Conservation (phyloP, 2,329 filamentous ascomycete species). For the Exophiala alcalophila region DNA sequence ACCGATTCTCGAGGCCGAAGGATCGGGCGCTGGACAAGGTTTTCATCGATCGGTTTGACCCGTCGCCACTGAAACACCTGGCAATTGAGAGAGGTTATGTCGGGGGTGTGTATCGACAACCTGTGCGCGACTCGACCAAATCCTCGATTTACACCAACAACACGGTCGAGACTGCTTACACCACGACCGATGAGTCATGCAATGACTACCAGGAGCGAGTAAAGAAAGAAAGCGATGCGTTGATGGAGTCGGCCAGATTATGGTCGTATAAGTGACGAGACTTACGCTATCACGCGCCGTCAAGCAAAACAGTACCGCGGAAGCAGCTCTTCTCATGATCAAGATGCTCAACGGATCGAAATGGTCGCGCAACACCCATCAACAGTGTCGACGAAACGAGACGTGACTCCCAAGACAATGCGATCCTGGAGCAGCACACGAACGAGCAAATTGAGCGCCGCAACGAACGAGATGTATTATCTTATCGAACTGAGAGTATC, state of each 20-base stretch:
- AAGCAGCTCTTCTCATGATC: too few relatives aligned
- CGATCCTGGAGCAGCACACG: too few relatives aligned
- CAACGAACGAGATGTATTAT: too few relatives aligned
- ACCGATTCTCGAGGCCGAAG: constrained; percentile 55
- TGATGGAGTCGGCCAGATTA: constrained; percentile 17
- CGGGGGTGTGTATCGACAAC: constrained; percentile 29
- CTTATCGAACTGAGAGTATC: too few relatives aligned
- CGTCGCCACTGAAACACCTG: constrained; percentile 26
- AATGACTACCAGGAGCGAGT: constrained; percentile 27
- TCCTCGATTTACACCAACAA: constrained; percentile 30
- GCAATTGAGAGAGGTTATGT: constrained; percentile 30
- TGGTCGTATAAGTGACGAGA: constrained; percentile 19
- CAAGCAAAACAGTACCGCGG: not conserved
- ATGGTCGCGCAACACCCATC: too few relatives aligned
- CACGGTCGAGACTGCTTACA: constrained; percentile 25
- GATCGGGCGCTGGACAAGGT: constrained; percentile 39
- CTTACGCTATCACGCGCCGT: not conserved
- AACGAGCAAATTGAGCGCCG: too few relatives aligned
- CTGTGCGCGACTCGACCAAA: constrained; percentile 19
- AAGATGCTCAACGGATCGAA: too few relatives aligned
- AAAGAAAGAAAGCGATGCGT: constrained; percentile 20
- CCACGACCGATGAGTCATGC: constrained; percentile 10
- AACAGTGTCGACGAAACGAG: too few relatives aligned
- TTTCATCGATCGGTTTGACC: constrained; percentile 30
- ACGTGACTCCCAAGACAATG: too few relatives aligned